phyloP scores from a whole-genome alignment of 2,329 filamentous ascomycete species.

The Verticillium alfalfae region DNA sequence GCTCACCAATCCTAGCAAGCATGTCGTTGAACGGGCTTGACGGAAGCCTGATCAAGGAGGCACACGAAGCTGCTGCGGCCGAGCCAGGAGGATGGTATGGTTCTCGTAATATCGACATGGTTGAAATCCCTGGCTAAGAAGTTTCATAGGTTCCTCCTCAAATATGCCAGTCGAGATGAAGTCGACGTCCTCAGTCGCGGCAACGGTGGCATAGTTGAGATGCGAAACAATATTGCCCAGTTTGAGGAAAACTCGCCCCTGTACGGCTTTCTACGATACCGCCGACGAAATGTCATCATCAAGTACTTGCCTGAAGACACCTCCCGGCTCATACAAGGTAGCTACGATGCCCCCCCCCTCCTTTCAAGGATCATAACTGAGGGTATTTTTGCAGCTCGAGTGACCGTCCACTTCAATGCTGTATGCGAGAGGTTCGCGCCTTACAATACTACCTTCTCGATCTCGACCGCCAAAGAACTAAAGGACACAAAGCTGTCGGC shows the following conservation, averaged over 20 bases:
- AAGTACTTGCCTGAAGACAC: constrained; percentile 90
- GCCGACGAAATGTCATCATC: constrained; percentile 82
- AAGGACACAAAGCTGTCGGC: constrained; percentile 84
- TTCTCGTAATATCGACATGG: not conserved
- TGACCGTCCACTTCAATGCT: constrained; percentile 66
- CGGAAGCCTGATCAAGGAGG: constrained; percentile 72
- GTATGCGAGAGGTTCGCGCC: constrained; percentile 71
- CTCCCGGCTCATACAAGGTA: constrained; percentile 89
- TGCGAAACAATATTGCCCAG: constrained; percentile 68
- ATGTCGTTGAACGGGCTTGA: constrained; percentile 99
- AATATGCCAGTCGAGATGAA: constrained; percentile 85
- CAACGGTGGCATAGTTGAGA: constrained; percentile 76
- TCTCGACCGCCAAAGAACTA: constrained; percentile 69
- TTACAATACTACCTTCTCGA: constrained; percentile 78
- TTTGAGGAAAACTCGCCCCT: constrained; percentile 79
- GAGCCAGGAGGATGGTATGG: constrained; percentile 94
- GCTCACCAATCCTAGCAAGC: not conserved
- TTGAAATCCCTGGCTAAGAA: not conserved
- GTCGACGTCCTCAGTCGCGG: constrained; percentile 74
- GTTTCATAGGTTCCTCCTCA: constrained; percentile 76
- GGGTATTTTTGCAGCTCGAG: constrained; percentile 58
- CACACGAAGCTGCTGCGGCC: constrained; percentile 70
- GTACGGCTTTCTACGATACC: constrained; percentile 87
- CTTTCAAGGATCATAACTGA: not conserved
- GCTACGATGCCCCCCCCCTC: not conserved